phyloP scores from a whole-genome alignment of 2,329 filamentous ascomycete species.

The Endoconidiophora polonica region DNA sequence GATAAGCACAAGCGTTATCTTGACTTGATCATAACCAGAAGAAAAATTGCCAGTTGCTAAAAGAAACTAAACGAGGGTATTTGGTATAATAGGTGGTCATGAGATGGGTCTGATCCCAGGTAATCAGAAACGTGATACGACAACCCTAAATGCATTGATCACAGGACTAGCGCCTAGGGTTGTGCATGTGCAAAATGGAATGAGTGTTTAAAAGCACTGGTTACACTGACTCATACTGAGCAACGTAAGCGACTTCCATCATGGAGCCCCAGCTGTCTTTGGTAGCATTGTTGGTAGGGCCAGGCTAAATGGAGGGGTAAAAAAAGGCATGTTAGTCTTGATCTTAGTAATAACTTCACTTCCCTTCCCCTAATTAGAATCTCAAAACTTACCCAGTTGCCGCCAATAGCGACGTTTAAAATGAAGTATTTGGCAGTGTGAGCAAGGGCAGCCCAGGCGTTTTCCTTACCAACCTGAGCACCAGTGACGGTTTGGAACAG shows the following conservation, averaged over 20 bases:
- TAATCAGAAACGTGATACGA: too few relatives aligned
- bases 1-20: too few relatives aligned
- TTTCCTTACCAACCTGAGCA: constrained; percentile 26
- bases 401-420: constrained; percentile 39
- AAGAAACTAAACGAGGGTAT: constrained; percentile 5
- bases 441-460: constrained; percentile 32
- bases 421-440: constrained; percentile 35
- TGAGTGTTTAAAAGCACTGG: neutral
- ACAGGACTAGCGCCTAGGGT: too few relatives aligned
- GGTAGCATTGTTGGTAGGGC: constrained; percentile 30
- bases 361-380: neutral
- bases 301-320: constrained; percentile 23
- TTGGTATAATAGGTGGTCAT: neutral
- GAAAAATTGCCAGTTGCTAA: neutral
- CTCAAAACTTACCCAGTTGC: constrained; percentile 29
- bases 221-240: constrained; percentile 14
- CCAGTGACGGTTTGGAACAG: constrained; percentile 29
- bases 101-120: neutral
- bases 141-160: too few relatives aligned
- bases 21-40: neutral
- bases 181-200: too few relatives aligned
- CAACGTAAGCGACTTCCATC: constrained; percentile 17
- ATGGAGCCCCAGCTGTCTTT: constrained; percentile 22
- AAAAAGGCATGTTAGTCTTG: constrained; percentile 7
- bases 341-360: neutral